Base-by-base conservation (phyloP, 495 filamentous ascomycete species). In the Ramalina peruviana region DNA sequence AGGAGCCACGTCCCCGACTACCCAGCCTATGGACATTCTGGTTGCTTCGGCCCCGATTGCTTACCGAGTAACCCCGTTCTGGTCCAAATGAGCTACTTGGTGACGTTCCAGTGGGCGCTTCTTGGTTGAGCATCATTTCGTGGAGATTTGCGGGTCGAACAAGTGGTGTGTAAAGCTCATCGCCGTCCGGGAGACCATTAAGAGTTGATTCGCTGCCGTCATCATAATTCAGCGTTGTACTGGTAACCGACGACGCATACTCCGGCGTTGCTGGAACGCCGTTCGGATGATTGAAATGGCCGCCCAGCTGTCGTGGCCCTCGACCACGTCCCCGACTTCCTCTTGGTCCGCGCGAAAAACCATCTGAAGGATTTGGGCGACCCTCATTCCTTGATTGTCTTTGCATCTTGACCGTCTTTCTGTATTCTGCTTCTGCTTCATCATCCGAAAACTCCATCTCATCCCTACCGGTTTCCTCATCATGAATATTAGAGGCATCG, bases 391-490 rank as follows among this genome's bases (percentile, higher is more conserved):
- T 74, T 54, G 71, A 69, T 49, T 74, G 60, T 55, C 73, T 74
- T 62, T 81, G 68, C 38, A 51, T 19, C 65, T 84, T 85, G 53
- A 75, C 60, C 58, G 79, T 84, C 44, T 71, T 67, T 69, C 83
- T 93, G 60, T 86, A 76, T 57, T 88, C 86, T 6, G 80, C 81
- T 62, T 97, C 92, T 19, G 83, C 83, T 67, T 97, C 92, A 54
- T 98, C 92, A 55, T 97, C 92, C 0, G 88, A 95, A 59, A 96
- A 97, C 58, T 96, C 92, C 30, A 86, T 73, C 60, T 96, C 89
- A 15, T 88, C 82, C 21, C 82, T 83, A 2, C 66, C 76, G n/a
- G 87, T 72, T 65, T 96, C 90, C 59, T 98, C 92, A 56, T 98
- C 92, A 61, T 93, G 80, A 48, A 93, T 70, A 59, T 96, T 95